Conservation (phyloP, 2,329 filamentous ascomycete species). For the Zasmidium cellare region DNA sequence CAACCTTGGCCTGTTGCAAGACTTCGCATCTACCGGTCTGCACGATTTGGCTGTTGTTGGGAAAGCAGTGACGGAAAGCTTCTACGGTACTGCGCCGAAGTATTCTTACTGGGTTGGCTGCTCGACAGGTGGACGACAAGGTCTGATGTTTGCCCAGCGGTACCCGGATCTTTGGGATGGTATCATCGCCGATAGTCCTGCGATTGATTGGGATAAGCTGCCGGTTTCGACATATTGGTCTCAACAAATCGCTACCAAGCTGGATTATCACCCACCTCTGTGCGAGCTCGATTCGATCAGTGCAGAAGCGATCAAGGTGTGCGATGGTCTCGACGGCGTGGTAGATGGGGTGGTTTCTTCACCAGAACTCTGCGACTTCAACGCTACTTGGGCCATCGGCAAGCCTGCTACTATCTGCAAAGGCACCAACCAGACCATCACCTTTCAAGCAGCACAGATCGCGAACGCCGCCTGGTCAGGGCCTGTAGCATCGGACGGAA, state of each 20-base stretch:
- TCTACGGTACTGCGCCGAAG: constrained; percentile 31
- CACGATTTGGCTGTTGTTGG: constrained; percentile 35
- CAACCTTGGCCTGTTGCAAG: constrained; percentile 30
- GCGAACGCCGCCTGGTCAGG: constrained; percentile 35
- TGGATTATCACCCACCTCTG: constrained; percentile 13
- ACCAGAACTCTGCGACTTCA: constrained; percentile 21
- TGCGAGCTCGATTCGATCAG: constrained; percentile 36
- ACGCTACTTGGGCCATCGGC: constrained; percentile 34
- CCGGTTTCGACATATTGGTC: constrained; percentile 21
- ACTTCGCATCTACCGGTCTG: constrained; percentile 31
- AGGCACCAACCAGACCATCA: constrained; percentile 21
- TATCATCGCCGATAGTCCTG: constrained; percentile 37
- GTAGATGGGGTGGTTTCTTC: constrained; percentile 30
- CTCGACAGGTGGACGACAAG: constrained; percentile 39
- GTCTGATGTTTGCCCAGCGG: constrained; percentile 35
- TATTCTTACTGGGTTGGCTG: constrained; percentile 41
- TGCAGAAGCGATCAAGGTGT: constrained; percentile 26
- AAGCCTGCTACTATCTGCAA: constrained; percentile 34
- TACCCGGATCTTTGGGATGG: constrained; percentile 38
- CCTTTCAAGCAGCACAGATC: constrained; percentile 28
- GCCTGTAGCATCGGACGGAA: constrained; percentile 20
- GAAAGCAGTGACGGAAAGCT: constrained; percentile 24
- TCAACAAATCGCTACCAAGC: constrained; percentile 24
- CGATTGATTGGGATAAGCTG: constrained; percentile 30
- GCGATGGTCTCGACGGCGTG: constrained; percentile 35